These are phyloP conservation scores for Colletotrichum kahawae DNA, from an alignment of 2,329 filamentous ascomycete species.

Conservation along the genomic window DNA sequence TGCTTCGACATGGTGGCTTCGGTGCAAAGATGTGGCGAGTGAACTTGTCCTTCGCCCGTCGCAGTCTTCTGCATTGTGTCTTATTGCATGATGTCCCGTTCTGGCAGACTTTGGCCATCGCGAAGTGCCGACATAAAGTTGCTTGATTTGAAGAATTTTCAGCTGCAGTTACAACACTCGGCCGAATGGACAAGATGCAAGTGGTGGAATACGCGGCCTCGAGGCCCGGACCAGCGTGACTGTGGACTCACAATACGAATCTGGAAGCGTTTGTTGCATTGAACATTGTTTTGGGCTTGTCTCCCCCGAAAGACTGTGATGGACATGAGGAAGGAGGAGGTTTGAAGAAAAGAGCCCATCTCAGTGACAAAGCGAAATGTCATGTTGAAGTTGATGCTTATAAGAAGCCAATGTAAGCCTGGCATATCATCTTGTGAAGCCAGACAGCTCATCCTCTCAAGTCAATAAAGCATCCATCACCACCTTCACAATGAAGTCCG, in stretches of 20 bases:
- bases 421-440: neutral
- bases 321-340: neutral
- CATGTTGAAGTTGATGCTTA: neutral
- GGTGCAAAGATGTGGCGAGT: neutral
- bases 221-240: neutral
- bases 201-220: neutral
- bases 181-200: neutral
- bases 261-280: neutral
- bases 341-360: neutral
- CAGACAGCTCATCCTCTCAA: neutral
- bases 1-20: neutral
- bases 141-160: neutral
- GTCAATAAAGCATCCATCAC: neutral
- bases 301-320: no score
- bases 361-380: neutral
- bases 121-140: neutral
- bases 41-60: neutral
- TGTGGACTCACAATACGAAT: neutral
- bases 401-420: neutral
- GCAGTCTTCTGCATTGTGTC: neutral
- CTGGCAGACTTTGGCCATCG: accelerated
- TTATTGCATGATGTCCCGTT: neutral
- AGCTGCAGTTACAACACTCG: neutral
- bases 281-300: neutral
- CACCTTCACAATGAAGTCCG: neutral